Evolutionary conservation across 2,329 filamentous ascomycete species (phyloP), one percentile per base, ranked within the genome.

Genomic region (Diplodia seriata): DNA sequence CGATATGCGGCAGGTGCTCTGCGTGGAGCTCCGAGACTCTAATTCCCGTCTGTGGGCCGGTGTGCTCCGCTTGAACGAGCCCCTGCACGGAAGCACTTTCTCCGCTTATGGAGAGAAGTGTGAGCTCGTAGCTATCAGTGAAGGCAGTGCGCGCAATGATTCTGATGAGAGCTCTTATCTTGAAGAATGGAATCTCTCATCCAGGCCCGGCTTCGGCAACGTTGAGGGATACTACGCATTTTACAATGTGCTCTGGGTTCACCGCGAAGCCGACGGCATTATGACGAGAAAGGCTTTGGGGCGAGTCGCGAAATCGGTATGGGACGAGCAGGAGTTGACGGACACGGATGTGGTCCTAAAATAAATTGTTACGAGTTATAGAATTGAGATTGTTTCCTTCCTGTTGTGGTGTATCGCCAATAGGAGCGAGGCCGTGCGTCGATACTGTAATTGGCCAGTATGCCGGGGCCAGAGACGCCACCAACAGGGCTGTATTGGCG

Each of bases 221-320:
- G n/a, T 6, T 5, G n/a, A 50, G 20, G n/a, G 20, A 23, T 50
- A 4, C 47, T 50, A 50, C 47, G 18, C 9, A 18, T 50, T 50
- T 3, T 50, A 50, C n/a, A 50, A 50, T 20, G 47, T 50, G 47
- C 47, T 50, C 47, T 50, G 47, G 47, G n/a, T 20, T 50, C 47
- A 50, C n/a, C 47, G 47, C 47, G 47, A 50, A 23, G 47, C n/a
- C 47, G n/a, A 50, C 20, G 47, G 47, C 3, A 6, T 18, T 18
- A 15, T 20, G 20, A 50, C 47, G 47, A n/a, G 47, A n/a, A 50
- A 20, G n/a, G 47, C 47, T 50, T 50, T 50, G 11, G 47, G 47
- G 6, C 47, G 47, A 6, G 47, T 50, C 9, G 47, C 20, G 47
- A 50, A 20, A 18, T 50, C n/a, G 11, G 47, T 50, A 4, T 50